These are phyloP conservation scores for Pyrenula massariospora DNA, from an alignment of 495 filamentous ascomycete genomes.

Conservation along the genomic window DNA sequence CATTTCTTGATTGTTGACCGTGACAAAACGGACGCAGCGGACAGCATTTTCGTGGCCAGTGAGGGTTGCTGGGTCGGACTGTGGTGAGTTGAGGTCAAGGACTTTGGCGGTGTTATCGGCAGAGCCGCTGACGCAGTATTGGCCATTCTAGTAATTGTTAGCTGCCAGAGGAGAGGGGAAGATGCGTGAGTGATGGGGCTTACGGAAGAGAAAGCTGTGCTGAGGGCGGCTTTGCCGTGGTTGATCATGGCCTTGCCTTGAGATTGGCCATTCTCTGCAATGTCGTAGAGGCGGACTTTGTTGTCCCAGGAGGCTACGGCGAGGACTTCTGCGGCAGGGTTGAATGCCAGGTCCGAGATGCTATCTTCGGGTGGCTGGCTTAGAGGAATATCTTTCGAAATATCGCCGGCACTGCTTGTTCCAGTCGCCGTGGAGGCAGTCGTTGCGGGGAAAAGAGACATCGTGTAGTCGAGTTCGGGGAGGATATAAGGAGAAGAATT, in stretches of 20 bases:
- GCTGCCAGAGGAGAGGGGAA: not conserved
- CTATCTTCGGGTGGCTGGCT: constrained; percentile 71
- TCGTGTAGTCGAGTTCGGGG: too few relatives aligned
- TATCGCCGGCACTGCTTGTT: constrained; percentile 73
- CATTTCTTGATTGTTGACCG: constrained; percentile 45
- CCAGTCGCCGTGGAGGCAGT: constrained; percentile 29
- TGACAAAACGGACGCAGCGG: constrained; percentile 65
- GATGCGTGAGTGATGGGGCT: constrained; percentile 12
- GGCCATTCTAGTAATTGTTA: constrained; percentile 45
- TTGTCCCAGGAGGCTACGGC: constrained; percentile 90
- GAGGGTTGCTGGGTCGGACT: constrained; percentile 45
- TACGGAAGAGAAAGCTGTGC: constrained; percentile 77
- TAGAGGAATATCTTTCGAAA: constrained; percentile 76
- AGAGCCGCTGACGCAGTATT: constrained; percentile 69
- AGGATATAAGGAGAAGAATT: too few relatives aligned
- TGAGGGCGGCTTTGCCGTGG: constrained; percentile 65
- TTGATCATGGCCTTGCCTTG: constrained; percentile 70
- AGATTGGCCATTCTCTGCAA: constrained; percentile 56
- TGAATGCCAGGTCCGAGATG: constrained; percentile 74
- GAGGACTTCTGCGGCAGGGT: constrained; percentile 62
- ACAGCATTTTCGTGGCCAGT: constrained; percentile 75
- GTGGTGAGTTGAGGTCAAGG: constrained; percentile 53
- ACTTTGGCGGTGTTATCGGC: constrained; percentile 76
- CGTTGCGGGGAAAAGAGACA: constrained; percentile 52
- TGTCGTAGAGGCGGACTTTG: constrained; percentile 85